These are phyloP conservation scores for Elongisporangium senticosum DNA, from an alignment of 352 stramenopile genomes.

Conservation along the genomic window DNA sequence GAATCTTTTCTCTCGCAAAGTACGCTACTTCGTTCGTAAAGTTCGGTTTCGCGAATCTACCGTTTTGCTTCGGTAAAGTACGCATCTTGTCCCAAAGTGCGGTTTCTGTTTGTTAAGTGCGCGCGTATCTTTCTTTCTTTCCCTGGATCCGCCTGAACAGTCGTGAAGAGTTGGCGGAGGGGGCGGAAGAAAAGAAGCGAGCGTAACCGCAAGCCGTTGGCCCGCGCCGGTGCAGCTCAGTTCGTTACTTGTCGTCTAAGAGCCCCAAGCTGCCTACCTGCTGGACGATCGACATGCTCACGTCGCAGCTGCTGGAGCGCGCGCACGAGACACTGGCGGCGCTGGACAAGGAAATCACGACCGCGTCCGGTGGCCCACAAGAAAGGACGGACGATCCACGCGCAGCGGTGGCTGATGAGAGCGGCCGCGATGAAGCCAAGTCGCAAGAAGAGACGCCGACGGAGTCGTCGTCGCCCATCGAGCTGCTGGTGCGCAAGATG, in stretches of 20 bases:
- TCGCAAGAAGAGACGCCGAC: neutral
- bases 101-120: neutral
- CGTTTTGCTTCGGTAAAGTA: neutral
- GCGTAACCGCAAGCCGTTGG: neutral
- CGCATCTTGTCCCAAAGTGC: neutral
- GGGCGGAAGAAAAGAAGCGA: neutral
- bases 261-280: neutral
- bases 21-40: neutral
- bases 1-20: neutral
- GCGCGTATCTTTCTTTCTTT: neutral
- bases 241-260: neutral
- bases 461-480: constrained; percentile 20
- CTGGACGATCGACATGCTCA: neutral
- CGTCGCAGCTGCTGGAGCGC: constrained; percentile 6
- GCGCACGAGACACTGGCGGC: constrained; percentile 9
- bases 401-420: neutral
- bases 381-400: neutral
- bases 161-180: neutral
- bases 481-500: constrained; percentile 50
- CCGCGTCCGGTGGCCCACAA: neutral
- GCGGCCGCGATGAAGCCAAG: neutral
- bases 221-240: neutral
- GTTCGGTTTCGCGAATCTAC: neutral
- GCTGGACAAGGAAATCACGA: constrained; percentile 6
- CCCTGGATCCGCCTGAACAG: neutral